phyloP scores from a whole-genome alignment of 2,329 filamentous ascomycete species.

The Fusarium redolens region DNA sequence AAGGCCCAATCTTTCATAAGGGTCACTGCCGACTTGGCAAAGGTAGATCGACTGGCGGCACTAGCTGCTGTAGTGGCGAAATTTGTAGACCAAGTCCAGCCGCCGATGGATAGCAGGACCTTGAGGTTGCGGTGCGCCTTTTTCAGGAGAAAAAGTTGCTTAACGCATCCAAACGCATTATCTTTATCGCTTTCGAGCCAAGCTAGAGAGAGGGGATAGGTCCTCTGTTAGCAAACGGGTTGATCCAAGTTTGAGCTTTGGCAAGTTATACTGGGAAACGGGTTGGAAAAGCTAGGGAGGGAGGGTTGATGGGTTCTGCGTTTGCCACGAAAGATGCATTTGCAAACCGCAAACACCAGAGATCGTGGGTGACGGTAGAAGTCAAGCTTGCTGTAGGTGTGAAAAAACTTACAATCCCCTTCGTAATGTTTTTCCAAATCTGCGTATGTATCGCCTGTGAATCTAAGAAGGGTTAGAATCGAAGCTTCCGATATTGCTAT shows the following conservation, averaged over 20 bases:
- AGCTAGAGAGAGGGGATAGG: neutral
- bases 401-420: conserved; percentile 15
- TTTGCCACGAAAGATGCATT: neutral
- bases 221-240: neutral
- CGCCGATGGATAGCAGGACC: conserved; percentile 80
- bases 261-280: neutral
- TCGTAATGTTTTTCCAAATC: conserved; percentile 23
- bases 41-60: conserved; percentile 64
- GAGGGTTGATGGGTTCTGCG: neutral
- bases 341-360: neutral
- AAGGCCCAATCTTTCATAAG: conserved; percentile 77
- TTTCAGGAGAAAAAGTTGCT: conserved; percentile 81
- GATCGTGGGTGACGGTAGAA: neutral
- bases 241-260: neutral
- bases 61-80: conserved; percentile 75
- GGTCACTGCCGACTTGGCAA: conserved; percentile 75
- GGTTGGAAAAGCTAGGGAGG: neutral
- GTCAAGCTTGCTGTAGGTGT: neutral
- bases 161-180: conserved; percentile 80
- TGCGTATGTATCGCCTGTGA: conserved; percentile 10
- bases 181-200: neutral
- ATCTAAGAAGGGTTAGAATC: neutral
- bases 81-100: conserved; percentile 82
- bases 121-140: conserved; percentile 80
- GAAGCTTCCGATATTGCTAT: neutral